Evolutionary conservation across 2,329 filamentous ascomycete genomes (phyloP), one percentile per base, ranked within the genome.

Genomic region (Penicillium aurantiogriseum): DNA sequence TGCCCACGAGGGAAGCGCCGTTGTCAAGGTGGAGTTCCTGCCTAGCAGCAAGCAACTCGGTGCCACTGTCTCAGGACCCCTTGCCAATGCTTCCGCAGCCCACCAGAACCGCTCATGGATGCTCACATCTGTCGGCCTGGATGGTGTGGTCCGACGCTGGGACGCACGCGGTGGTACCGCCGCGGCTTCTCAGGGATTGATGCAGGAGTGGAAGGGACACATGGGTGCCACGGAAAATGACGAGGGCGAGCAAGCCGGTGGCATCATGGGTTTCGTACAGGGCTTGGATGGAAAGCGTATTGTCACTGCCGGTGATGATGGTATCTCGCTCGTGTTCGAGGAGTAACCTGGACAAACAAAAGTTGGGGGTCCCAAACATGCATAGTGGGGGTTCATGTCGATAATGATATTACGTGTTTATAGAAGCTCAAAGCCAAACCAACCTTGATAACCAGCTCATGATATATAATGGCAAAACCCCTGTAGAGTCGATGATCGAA

Each of bases 11-110:
- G 89, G 91, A n/a, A 88, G 89, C 68, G 88, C 91, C 1, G 91
- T 99, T 21, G 93, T 97, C 60, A 93, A 95, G 76, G 86, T 97
- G 5, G 91, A 97, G 59, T 99, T 96, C 69, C 84, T 96, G 25
- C 70, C 57, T 80, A 70, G 78, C 71, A 72, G 76, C 63, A 71
- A 64, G 36, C 72, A 74, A 5, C 68, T 68, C n/a, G 56, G 67
- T 50, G 54, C 67, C 56, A 29, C 65, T 46, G 67, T 66, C 15
- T 60, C 70, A 2, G 65, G 61, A 2, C 59, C 70, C 11, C 49
- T 67, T 42, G 65, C 69, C 2, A 45, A 68, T 25, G 64, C 69
- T 21, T 43, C 63, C 27, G 64, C 69, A 3, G 61, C 68, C 21
- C 59, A 65, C 62, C 64, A 77, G 69, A 56, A 79, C 70, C 66